Evolutionary conservation across 1,139 yeast genomes (phyloP).

Genomic region (Lodderomyces theae): DNA sequence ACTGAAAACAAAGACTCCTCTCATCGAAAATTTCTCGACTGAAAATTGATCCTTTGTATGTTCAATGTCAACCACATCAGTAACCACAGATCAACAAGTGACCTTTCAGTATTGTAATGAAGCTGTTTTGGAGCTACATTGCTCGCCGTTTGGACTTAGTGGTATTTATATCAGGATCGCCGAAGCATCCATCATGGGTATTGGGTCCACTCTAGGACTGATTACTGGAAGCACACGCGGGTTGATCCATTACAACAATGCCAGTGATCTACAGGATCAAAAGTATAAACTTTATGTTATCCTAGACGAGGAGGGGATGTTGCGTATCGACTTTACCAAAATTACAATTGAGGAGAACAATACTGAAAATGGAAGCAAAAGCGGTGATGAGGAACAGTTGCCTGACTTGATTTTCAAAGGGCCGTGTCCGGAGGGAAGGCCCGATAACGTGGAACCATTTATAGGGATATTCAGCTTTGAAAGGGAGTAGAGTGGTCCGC

Average conservation of each 20-base stretch:
- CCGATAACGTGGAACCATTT: slow-evolving; percentile 53
- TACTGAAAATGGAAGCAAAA: slow-evolving; percentile 6
- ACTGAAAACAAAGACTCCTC: too few species aligned
- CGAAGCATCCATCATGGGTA: slow-evolving; percentile 54
- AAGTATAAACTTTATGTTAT: slow-evolving; percentile 54
- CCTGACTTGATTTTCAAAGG: slow-evolving; percentile 54
- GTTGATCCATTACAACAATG: slow-evolving; percentile 48
- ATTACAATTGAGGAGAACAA: slow-evolving; percentile 26
- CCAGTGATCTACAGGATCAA: slow-evolving; percentile 46
- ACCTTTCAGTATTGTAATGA: slow-evolving; percentile 49
- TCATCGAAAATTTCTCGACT: too few species aligned
- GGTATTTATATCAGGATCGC: slow-evolving; percentile 52
- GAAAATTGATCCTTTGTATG: not conserved
- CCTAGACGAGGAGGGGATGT: slow-evolving; percentile 46
- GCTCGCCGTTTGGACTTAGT: slow-evolving; percentile 59
- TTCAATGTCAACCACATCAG: slow-evolving; percentile 2
- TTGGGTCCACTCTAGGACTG: slow-evolving; percentile 59
- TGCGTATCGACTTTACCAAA: slow-evolving; percentile 54
- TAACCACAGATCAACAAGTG: slow-evolving; percentile 19
- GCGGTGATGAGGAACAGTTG: slow-evolving; percentile 15
- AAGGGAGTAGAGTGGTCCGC: slow-evolving; percentile 22
- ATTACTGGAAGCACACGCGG: slow-evolving; percentile 55
- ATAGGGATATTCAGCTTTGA: slow-evolving; percentile 58
- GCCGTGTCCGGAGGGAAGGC: slow-evolving; percentile 53
- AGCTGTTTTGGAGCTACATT: slow-evolving; percentile 55